Conservation (phyloP, 768 basidiomycete genomes). For the Lenzites betulinus region DNA sequence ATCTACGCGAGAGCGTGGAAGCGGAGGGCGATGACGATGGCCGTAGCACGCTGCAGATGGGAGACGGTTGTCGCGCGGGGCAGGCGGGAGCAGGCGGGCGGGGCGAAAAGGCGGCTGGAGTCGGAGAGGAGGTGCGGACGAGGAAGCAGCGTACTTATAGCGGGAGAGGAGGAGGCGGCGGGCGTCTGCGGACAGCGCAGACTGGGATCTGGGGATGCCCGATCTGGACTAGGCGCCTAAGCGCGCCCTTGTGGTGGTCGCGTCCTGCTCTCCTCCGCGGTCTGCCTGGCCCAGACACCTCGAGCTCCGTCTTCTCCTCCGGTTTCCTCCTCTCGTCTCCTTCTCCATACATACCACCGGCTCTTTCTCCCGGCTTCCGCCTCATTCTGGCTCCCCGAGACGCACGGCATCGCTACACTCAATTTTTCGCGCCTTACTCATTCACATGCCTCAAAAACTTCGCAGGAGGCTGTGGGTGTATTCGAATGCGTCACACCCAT, state of each 20-base stretch:
- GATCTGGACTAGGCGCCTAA: conserved; percentile 8
- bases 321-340: neutral
- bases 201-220: neutral
- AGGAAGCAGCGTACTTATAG: neutral
- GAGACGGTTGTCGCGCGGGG: neutral
- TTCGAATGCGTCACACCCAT: no score
- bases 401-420: no score
- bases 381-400: neutral
- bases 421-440: no score
- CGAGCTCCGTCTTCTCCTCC: conserved; percentile 9
- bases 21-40: neutral
- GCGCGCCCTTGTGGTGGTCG: neutral
- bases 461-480: no score
- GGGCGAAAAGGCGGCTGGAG: neutral
- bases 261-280: neutral
- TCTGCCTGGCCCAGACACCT: conserved; percentile 8
- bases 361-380: neutral
- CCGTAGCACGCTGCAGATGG: neutral
- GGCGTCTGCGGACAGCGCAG: neutral
- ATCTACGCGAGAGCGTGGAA: conserved; percentile 6
- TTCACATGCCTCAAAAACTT: no score
- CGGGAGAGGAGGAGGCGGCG: neutral
- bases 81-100: neutral
- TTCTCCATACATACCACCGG: neutral
- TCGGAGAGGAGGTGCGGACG: neutral